phyloP scores from a whole-genome alignment of 805 yeast genomes.

The Wickerhamiella hasegawae region DNA sequence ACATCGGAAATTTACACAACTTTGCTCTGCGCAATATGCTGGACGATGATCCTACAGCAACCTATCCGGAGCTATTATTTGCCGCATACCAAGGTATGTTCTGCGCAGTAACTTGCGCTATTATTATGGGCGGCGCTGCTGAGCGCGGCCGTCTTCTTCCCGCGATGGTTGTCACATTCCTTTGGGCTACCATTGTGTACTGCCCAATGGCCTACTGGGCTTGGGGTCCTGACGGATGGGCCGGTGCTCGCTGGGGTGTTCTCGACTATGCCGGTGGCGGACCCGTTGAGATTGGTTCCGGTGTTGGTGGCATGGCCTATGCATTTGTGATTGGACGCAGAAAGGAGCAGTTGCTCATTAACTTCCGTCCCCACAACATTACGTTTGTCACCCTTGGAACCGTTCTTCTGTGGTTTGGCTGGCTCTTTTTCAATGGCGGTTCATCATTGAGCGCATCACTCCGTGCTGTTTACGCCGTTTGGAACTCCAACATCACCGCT shows the following conservation, averaged over 20 bases:
- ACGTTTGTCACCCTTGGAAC: conserved; percentile 85
- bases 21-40: conserved; percentile 69
- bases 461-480: conserved; percentile 73
- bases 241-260: conserved; percentile 67
- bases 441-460: conserved; percentile 70
- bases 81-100: conserved; percentile 86
- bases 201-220: conserved; percentile 94
- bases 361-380: conserved; percentile 90
- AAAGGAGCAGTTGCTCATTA: conserved; percentile 56
- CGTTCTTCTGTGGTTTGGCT: conserved; percentile 75
- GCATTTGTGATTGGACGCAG: conserved; percentile 43
- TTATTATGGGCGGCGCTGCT: conserved; percentile 81
- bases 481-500: conserved; percentile 84
- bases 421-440: conserved; percentile 93
- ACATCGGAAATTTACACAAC: conserved; percentile 71
- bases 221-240: conserved; percentile 93
- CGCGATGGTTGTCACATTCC: conserved; percentile 60
- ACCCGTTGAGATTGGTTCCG: conserved; percentile 85
- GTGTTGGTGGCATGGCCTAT: conserved; percentile 72
- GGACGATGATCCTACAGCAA: conserved; percentile 27
- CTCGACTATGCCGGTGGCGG: conserved; percentile 98
- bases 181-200: conserved; percentile 85
- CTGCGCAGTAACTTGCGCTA: conserved; percentile 79
- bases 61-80: conserved; percentile 70
- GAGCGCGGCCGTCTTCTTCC: conserved; percentile 88